Base-by-base conservation (phyloP, 139 green algal genomes). In the Picochlorum costavermella region DNA sequence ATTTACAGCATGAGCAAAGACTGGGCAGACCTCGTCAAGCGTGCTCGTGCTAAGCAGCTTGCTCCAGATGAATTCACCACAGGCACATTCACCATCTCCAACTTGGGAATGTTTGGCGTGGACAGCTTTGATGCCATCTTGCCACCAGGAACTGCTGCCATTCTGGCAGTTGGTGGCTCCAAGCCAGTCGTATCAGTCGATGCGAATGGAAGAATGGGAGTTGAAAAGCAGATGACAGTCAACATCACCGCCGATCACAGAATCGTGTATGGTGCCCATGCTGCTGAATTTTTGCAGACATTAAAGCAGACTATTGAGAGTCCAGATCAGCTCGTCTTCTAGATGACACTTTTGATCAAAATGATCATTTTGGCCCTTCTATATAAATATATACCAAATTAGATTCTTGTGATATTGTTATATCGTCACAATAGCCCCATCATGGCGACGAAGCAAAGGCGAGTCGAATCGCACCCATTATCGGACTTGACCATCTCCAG, bases 41-140 rank as follows among this genome's bases (percentile, higher is more conserved):
- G 95, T n/a, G 91, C 92, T 3, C 84, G 94, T 28, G 67, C 36
- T 60, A 98, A 98, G 84, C 76, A 95, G 82, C 86, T 99, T 33
- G 50, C 77, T 50, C 87, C 87, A 26, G 79, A 88, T 56, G 87
- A 93, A 63, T 95, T 86, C 81, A 87, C 72, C 69, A 83, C 67
- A 53, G 93, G 90, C 58, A 98, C 84, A 66, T 99, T 99, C 86
- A 96, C 90, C 60, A 90, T 99, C 68, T 95, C 84, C 69, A 99
- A 99, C 85, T 76, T 99, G 69, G 94, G 94, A 75, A 99, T 98
- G 92, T 98, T 87, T 78, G 94, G 93, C 44, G 91, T 97, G 16
- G 86, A 95, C 64, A 73, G 65, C 10, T 99, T 98, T 68, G 92
- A 97, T 63, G 94, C 93, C 64, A 96, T 99, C 70, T 75, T 99